Evolutionary conservation across 805 yeast species (phyloP).

Genomic region (Saccharomycopsis fermentans): DNA sequence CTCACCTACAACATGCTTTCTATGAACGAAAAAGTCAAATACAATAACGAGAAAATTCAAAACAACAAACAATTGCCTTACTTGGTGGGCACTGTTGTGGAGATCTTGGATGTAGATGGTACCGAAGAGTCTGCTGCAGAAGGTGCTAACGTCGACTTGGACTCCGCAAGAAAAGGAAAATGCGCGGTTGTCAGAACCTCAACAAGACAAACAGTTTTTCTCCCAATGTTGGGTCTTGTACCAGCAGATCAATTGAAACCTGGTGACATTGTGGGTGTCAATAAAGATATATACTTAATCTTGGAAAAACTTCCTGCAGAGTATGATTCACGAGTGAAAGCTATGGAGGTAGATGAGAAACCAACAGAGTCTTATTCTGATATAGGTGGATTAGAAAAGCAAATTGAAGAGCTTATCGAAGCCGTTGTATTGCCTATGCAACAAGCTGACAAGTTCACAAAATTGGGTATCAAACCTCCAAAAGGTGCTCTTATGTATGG

Average conservation of each 20-base stretch:
- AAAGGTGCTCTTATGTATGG: constrained; percentile 98
- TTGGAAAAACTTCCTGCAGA: constrained; percentile 94
- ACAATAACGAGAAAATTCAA: constrained; percentile 90
- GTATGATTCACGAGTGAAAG: constrained; percentile 95
- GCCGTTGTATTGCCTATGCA: constrained; percentile 98
- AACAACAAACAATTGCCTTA: constrained; percentile 94
- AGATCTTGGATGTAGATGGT: constrained; percentile 77
- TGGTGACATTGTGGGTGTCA: constrained; percentile 96
- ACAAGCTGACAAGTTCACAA: constrained; percentile 92
- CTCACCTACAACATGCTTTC: constrained; percentile 85
- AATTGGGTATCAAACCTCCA: constrained; percentile 93
- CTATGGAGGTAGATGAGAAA: constrained; percentile 98
- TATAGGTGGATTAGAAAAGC: constrained; percentile 97
- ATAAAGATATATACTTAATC: constrained; percentile 89
- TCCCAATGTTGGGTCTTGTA: constrained; percentile 92
- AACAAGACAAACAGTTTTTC: constrained; percentile 92
- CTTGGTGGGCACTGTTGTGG: constrained; percentile 93
- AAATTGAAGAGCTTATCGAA: constrained; percentile 94
- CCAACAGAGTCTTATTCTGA: constrained; percentile 96
- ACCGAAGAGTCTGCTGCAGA: constrained; percentile 77
- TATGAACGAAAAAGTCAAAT: constrained; percentile 89
- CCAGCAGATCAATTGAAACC: constrained; percentile 89
- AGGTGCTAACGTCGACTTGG: constrained; percentile 92
- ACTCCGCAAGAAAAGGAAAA: constrained; percentile 83
- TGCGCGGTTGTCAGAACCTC: constrained; percentile 98